A percentile compares a stretch with the other conserved stretches of the same genome.
These are phyloP conservation scores for Talaromyces funiculosus DNA, from an alignment of 2,329 filamentous ascomycete species.

Conservation along the genomic window DNA sequence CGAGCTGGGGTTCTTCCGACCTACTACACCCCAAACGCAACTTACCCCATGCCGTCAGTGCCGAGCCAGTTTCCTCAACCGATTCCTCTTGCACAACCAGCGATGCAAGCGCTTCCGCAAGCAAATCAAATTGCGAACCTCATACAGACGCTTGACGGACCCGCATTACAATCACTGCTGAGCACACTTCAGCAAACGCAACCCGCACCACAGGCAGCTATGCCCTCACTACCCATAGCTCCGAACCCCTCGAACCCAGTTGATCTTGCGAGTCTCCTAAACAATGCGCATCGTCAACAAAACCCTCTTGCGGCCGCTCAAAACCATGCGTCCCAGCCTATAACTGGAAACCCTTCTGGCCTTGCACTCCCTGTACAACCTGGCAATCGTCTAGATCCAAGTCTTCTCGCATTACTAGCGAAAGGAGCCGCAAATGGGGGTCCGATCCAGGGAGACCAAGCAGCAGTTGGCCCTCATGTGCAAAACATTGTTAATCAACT, in stretches of 20 bases:
- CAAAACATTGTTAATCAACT: conserved; percentile 47
- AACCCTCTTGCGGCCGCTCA: conserved; percentile 19
- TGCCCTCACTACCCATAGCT: conserved; percentile 28
- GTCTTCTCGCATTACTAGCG: conserved; percentile 33
- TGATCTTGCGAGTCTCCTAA: conserved; percentile 40
- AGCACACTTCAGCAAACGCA: conserved; percentile 51
- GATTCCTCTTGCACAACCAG: conserved; percentile 27
- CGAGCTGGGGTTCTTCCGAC: conserved; percentile 31
- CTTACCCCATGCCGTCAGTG: conserved; percentile 25
- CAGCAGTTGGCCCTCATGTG: conserved; percentile 33
- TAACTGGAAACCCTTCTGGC: conserved; percentile 24
- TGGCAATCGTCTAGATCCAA: conserved; percentile 28
- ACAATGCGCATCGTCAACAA: conserved; percentile 33
- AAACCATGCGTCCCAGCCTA: conserved; percentile 25
- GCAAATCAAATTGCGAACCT: conserved; percentile 56
- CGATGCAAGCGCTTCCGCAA: conserved; percentile 30
- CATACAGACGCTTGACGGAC: conserved; percentile 63
- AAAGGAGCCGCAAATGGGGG: conserved; percentile 34
- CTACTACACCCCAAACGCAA: conserved; percentile 30
- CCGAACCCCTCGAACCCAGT: conserved; percentile 29
- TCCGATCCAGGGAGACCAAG: conserved; percentile 29
- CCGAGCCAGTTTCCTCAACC: conserved; percentile 23
- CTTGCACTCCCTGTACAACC: conserved; percentile 22
- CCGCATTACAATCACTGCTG: conserved; percentile 65
- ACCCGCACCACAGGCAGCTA: conserved; percentile 31